Evolutionary conservation across 2,329 filamentous ascomycete species (phyloP).

Genomic region (Penicillium sp.): DNA sequence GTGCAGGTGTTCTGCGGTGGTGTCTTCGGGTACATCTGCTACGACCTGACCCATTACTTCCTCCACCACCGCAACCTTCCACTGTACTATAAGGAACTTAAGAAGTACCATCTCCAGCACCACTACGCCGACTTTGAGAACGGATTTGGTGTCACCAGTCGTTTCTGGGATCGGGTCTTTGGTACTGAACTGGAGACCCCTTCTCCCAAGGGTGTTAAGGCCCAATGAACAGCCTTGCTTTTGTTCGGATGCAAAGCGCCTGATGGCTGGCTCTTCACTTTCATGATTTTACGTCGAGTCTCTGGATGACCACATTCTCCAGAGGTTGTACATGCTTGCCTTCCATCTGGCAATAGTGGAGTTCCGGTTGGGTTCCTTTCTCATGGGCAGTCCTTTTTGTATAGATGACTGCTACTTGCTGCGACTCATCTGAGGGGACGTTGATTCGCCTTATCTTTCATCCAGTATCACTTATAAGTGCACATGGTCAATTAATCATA

Average conservation of each 20-base stretch:
- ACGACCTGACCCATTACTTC: conserved; percentile 98
- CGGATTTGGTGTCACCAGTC: conserved; percentile 92
- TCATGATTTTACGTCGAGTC: conserved; percentile 19
- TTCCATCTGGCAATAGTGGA: conserved; percentile 13
- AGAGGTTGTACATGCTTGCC: conserved; percentile 11
- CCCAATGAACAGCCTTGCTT: conserved; percentile 29
- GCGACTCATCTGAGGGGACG: conserved; percentile 2
- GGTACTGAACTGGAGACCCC: conserved; percentile 70
- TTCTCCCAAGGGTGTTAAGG: conserved; percentile 36
- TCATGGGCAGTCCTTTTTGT: conserved; percentile 19
- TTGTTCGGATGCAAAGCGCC: conserved; percentile 1
- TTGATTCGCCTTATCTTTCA: conserved; percentile 7
- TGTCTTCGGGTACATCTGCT: conserved; percentile 92
- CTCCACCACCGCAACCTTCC: conserved; percentile 92
- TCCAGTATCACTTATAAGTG: conserved; percentile 24
- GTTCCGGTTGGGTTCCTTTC: conserved; percentile 13
- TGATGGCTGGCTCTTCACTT: conserved; percentile 6
- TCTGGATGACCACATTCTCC: conserved; percentile 1
- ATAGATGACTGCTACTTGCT: conserved; percentile 12
- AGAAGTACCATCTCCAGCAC: conserved; percentile 96
- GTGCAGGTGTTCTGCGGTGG: conserved; percentile 80
- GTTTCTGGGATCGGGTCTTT: conserved; percentile 92
- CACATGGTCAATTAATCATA: conserved; percentile 24
- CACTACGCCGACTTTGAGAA: conserved; percentile 98
- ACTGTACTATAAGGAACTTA: conserved; percentile 82